Evolutionary conservation across 805 yeast species (phyloP).

Genomic region (Schizosaccharomyces japonicus): DNA sequence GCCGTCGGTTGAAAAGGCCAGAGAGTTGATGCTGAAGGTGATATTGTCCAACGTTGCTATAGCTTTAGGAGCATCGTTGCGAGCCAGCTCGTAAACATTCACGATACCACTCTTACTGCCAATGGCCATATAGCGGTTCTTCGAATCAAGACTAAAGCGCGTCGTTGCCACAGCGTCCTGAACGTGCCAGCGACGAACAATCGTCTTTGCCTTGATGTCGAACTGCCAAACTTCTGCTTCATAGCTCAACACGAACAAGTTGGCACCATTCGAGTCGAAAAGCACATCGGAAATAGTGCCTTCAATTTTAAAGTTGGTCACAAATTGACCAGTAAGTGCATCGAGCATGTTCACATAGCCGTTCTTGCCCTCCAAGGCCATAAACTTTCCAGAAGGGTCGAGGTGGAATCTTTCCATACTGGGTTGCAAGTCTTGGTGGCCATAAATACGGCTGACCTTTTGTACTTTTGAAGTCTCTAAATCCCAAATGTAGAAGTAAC

Average conservation of each 20-base stretch:
- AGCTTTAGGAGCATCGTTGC: conserved; percentile 23
- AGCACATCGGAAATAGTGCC: conserved; percentile 67
- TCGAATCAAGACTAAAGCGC: conserved; percentile 33
- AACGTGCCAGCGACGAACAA: conserved; percentile 50
- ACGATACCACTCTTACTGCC: conserved; percentile 82
- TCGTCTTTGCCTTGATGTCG: conserved; percentile 25
- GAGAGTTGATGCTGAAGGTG: conserved; percentile 17
- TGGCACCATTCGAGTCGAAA: conserved; percentile 23
- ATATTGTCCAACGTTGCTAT: conserved; percentile 48
- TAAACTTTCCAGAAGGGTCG: conserved; percentile 44
- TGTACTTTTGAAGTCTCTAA: conserved; percentile 49
- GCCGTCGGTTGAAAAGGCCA: conserved; percentile 65
- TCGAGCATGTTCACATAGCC: conserved; percentile 80
- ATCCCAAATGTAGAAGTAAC: conserved; percentile 83
- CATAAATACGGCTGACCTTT: conserved; percentile 71
- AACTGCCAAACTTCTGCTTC: conserved; percentile 85
- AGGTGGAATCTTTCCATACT: conserved; percentile 65
- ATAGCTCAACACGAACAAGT: conserved; percentile 39
- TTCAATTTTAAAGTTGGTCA: conserved; percentile 68
- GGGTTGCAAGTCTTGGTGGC: conserved; percentile 64
- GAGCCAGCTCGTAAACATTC: conserved; percentile 45
- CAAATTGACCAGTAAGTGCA: conserved; percentile 63
- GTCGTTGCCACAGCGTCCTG: conserved; percentile 55
- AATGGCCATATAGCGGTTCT: conserved; percentile 60
- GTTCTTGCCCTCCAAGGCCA: conserved; percentile 58